Conservation (phyloP, 177 flowering plant genomes). For the Vitis hybrid region DNA sequence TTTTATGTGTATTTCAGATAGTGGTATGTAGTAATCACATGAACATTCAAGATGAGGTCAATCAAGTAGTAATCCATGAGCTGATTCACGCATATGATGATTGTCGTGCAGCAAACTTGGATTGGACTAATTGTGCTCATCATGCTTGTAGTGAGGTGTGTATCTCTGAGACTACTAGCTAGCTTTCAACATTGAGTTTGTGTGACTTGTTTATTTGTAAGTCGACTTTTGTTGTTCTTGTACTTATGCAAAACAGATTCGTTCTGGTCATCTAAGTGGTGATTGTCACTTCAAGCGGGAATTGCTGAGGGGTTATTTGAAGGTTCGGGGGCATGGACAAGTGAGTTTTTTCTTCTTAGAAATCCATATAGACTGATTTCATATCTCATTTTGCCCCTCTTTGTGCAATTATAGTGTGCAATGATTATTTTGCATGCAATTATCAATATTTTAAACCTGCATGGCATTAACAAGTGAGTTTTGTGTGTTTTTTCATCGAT, state of each 20-base stretch:
- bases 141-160: slow-evolving; percentile 95
- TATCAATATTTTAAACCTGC: too few relatives aligned
- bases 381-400: too few relatives aligned
- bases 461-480: too few relatives aligned
- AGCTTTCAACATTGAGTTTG: background rate
- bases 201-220: background rate
- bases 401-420: too few relatives aligned
- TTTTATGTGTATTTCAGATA: slow-evolving; percentile 39
- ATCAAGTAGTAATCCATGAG: slow-evolving; percentile 84
- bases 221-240: background rate
- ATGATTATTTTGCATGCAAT: too few relatives aligned
- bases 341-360: slow-evolving; percentile 34
- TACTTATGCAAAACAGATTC: slow-evolving; percentile 46
- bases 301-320: slow-evolving; percentile 71
- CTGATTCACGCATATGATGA: slow-evolving; percentile 95
- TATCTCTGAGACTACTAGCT: background rate
- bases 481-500: too few relatives aligned
- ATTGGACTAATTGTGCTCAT: slow-evolving; percentile 91
- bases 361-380: too few relatives aligned
- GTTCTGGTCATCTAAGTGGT: slow-evolving; percentile 92
- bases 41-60: slow-evolving; percentile 85
- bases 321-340: slow-evolving; percentile 88
- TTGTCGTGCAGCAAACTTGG: slow-evolving; percentile 80
- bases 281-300: slow-evolving; percentile 95
- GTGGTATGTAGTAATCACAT: slow-evolving; percentile 76